Evolutionary conservation across 2,329 filamentous ascomycete species (phyloP).

Genomic region (Ascochyta pisi): DNA sequence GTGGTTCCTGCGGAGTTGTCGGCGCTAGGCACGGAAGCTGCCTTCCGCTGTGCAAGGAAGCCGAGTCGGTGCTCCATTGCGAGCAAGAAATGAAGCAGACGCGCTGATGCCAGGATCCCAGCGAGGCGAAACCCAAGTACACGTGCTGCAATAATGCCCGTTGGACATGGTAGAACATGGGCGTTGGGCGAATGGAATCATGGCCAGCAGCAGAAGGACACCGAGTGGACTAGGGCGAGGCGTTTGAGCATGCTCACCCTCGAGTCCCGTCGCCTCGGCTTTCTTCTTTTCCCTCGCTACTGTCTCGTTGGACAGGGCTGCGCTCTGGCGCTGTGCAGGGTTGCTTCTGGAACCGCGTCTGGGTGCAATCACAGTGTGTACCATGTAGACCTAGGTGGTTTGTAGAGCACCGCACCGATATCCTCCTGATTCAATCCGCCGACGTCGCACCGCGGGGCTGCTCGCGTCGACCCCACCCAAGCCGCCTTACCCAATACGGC

Average conservation of each 20-base stretch:
- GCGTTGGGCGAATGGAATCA: background rate
- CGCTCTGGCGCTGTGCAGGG: background rate
- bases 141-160: background rate
- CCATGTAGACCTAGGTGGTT: too few relatives aligned
- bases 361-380: background rate
- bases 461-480: too few relatives aligned
- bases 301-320: constrained; percentile 4
- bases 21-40: constrained; percentile 4
- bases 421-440: constrained; percentile 10
- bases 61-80: constrained; percentile 5
- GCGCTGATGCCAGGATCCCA: too few relatives aligned
- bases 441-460: constrained; percentile 9
- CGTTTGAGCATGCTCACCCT: background rate
- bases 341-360: constrained; percentile 1
- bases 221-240: background rate
- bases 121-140: constrained; percentile 4
- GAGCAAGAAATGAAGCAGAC: background rate
- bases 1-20: background rate
- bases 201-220: constrained; percentile 3
- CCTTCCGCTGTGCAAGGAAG: constrained; percentile 3
- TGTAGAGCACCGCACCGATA: too few relatives aligned
- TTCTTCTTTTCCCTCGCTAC: constrained; percentile 5
- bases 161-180: background rate
- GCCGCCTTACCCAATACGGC: constrained; percentile 1
- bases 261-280: constrained; percentile 10